Evolutionary conservation across 345 rosid genomes (phyloP).

Genomic region (Salix dunnii): DNA sequence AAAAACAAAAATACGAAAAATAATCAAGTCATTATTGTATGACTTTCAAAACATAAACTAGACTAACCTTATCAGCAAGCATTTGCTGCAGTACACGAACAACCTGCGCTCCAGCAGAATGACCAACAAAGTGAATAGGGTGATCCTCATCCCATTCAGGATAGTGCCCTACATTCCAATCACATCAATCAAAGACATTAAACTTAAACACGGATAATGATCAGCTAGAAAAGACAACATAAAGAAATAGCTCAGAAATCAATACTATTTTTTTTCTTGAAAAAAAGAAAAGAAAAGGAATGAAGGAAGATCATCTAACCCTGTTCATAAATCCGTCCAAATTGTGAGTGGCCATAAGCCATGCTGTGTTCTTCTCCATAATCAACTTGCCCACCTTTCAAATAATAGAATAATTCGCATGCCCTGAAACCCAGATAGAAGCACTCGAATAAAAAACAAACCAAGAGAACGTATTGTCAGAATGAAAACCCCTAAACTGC

Average conservation of each 20-base stretch:
- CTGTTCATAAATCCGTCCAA: conserved; percentile 73
- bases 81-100: conserved; percentile 98
- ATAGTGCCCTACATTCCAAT: conserved; percentile 58
- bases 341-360: conserved; percentile 85
- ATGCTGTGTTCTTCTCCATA: conserved; percentile 93
- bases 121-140: conserved; percentile 96
- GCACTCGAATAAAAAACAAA: neutral
- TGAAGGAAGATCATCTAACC: conserved; percentile 36
- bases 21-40: neutral
- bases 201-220: neutral
- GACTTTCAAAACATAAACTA: neutral
- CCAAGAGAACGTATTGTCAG: neutral
- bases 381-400: conserved; percentile 93
- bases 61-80: conserved; percentile 84
- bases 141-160: conserved; percentile 95
- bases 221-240: neutral
- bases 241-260: neutral
- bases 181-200: conserved; percentile 11
- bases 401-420: conserved; percentile 83
- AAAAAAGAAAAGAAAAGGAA: neutral
- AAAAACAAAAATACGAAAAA: too few relatives aligned
- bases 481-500: neutral
- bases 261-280: neutral
- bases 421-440: conserved; percentile 56
- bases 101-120: conserved; percentile 98